Evolutionary conservation across 1,284 basidiomycete species (phyloP), one percentile per base, ranked within the genome.

Genomic region (Marasmius sp.): DNA sequence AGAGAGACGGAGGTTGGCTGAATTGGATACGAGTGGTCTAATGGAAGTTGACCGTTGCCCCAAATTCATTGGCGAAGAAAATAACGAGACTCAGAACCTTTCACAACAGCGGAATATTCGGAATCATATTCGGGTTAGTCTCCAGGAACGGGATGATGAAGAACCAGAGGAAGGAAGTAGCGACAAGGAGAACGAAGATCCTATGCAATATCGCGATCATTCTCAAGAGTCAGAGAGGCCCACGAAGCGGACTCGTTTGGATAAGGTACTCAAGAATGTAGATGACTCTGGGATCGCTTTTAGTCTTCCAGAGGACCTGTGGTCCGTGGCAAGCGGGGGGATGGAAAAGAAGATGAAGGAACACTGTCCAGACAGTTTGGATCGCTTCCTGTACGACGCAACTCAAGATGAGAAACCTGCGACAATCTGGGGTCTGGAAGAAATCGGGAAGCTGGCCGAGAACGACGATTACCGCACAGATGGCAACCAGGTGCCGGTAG

Each of bases 1-100:
- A 50, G 68, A 69, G 47, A 62, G 68, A 18, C 56, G 65, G 54
- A 67, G 67, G 61, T 47, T 62, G 14, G 59, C 60, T 8, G 66
- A 65, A 58, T 62, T 60, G 36, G 43, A 60, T 41, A 55, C 51
- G 51, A 36, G 50, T 11, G 16, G 20, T 12, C 39, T 57, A 65
- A 33, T 33, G 14, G 49, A n/a, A 34, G 39, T 55, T 11, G 36
- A 10, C 33, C 2, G 5, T 27, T 5, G 27, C 27, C 27, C 27
- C 27, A 27, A 27, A 27, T 27, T 27, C 5, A 27, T 5, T 27
- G 27, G 5, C 27, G 27, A 27, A 27, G 27, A 27, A 2, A 5
- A 27, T 27, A 27, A 27, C 27, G 27, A 27, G 27, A 27, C 27
- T 27, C 27, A 27, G 27, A 27, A 27, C 27, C 27, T 27, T 27